Base-by-base conservation (phyloP, 2,329 filamentous ascomycete species). In the Fusarium sororula region DNA sequence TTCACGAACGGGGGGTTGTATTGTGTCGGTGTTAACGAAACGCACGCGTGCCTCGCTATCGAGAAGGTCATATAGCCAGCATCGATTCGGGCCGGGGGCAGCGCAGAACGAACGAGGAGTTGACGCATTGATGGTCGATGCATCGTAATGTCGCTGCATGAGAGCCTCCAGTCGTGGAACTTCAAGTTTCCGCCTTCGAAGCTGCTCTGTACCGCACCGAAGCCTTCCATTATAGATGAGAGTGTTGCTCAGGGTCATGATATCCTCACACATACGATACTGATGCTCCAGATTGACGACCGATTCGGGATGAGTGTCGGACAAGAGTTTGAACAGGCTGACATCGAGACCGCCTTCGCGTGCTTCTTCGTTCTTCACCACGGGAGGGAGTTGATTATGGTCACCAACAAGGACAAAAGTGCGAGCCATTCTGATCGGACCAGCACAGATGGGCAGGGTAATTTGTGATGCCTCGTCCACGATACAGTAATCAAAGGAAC, bases 401-500 rank as follows among this genome's bases (percentile, higher is more conserved):
- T 99, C 96, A 20, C 96, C 96, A 1, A 99, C 96, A 0, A 99
- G 89, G 24, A 99, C 94, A 82, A 99, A 99, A 1, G 93, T 97
- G 57, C 90, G 90, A 10, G 96, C 95, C 90, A 98, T 94, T 17
- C 96, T 91, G 75, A 99, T 97, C 0, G 96, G 96, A 0, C 96
- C 96, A 1, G 98, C 86, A 74, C 96, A 98, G 26, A 98, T 96
- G 0, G 96, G 96, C 26, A 99, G 85, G 0, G 96, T 99, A 80
- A 99, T 98, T 79, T 99, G 96, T 5, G 95, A 98, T 2, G 96
- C 96, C 83, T 99, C 96, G 75, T 99, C 96, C 8, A 99, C 96
- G 72, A 99, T 98, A 80, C 96, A 99, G 80, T 98, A 98, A 83
- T 99, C 96, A 76, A 99, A 99, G 2, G 92, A 91, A 9, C 96